phyloP scores from a whole-genome alignment of 1,284 basidiomycete species.

The Ganoderma resinaceum region DNA sequence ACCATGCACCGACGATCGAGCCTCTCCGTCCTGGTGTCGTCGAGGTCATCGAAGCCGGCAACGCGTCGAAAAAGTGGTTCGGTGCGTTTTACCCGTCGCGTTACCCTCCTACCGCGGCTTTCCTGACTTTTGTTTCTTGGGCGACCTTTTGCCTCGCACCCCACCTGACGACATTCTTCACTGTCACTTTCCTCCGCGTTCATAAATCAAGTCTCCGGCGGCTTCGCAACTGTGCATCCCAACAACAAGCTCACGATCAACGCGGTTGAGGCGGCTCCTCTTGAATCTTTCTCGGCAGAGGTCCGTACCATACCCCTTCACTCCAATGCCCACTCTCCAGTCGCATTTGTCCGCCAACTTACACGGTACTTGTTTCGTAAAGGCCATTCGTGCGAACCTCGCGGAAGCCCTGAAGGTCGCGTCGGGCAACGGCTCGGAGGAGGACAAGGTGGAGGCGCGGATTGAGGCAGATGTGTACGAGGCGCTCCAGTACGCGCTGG shows the following conservation, averaged over 20 bases:
- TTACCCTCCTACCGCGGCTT: neutral
- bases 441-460: conserved; percentile 93
- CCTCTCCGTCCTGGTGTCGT: conserved; percentile 91
- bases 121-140: neutral
- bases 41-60: conserved; percentile 87
- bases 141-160: neutral
- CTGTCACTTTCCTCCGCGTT: neutral
- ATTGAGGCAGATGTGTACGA: conserved; percentile 98
- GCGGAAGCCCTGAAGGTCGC: conserved; percentile 89
- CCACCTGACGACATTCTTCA: neutral
- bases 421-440: conserved; percentile 86
- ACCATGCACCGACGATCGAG: conserved; percentile 95
- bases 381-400: conserved; percentile 92
- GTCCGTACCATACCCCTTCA: conserved; percentile 48
- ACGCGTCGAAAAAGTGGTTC: conserved; percentile 92
- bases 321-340: neutral
- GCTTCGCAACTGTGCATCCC: conserved; percentile 97
- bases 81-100: conserved; percentile 60
- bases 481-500: conserved; percentile 88
- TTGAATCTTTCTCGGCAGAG: conserved; percentile 91
- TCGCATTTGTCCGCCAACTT: neutral
- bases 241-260: conserved; percentile 98
- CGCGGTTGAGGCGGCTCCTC: conserved; percentile 93
- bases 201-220: conserved; percentile 82
- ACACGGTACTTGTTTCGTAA: neutral